Evolutionary conservation across 139 green algal genomes (phyloP), one percentile per base, ranked within the genome.

Genomic region (Klebsormidium nitens): DNA sequence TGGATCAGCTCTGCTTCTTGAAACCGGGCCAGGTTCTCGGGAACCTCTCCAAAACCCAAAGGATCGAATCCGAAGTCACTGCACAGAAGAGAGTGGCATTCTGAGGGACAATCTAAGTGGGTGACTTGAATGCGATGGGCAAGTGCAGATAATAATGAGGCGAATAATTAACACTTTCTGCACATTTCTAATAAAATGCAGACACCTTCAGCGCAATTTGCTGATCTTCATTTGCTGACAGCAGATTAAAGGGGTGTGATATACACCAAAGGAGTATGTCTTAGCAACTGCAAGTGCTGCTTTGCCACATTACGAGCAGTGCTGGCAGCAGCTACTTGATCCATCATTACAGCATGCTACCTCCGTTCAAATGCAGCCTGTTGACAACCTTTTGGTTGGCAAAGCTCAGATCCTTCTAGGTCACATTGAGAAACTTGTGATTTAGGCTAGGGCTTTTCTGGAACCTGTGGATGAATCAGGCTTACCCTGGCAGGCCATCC

Each of bases 61-160:
- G 71, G 71, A 35, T 79, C 72, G 55, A 79, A 79, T 28, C 72
- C 72, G 47, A 52, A 79, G 71, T 79, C 72, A 34, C 62, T 70
- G 62, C 37, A 31, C 61, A 61, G 8, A 5, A 61, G 37, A 8
- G 37, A 61, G 8, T 23, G 23, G 46, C 19, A 19, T 19, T 23
- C 19, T 23, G 19, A n/a, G 19, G 23, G 23, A 55, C 46, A 55
- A n/a, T 23, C 46, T 55, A 23, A 55, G n/a, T n/a, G n/a, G n/a
- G n/a, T n/a, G n/a, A n/a, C n/a, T n/a, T n/a, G n/a, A n/a, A n/a
- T n/a, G n/a, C n/a, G n/a, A n/a, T n/a, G n/a, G n/a, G n/a, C n/a
- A n/a, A n/a, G n/a, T n/a, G n/a, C n/a, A n/a, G n/a, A n/a, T n/a
- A n/a, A n/a, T n/a, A n/a, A n/a, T n/a, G n/a, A n/a, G n/a, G n/a